These are phyloP conservation scores for Rhizophagus prolifer DNA, from an alignment of 192 early-diverging fungal species.

Conservation along the genomic window DNA sequence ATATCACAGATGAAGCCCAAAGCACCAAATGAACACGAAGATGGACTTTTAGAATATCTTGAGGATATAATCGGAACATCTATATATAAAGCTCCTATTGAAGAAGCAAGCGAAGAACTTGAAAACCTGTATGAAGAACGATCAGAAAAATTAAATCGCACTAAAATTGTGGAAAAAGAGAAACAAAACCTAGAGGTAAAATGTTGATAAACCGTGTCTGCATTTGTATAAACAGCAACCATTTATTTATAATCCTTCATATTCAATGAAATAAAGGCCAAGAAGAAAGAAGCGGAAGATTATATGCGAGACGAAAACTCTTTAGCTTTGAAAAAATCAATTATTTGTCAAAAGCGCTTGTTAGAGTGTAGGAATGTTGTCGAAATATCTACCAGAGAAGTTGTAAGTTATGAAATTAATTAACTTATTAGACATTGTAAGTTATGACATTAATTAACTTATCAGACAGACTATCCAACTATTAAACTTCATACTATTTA, in stretches of 20 bases:
- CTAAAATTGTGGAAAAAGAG: slow-evolving; percentile 90
- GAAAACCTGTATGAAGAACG: slow-evolving; percentile 78
- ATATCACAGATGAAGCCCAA: slow-evolving; percentile 98
- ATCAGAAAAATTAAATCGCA: slow-evolving; percentile 75
- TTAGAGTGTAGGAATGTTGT: slow-evolving; percentile 60
- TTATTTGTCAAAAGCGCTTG: slow-evolving; percentile 72
- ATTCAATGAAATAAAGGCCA: slow-evolving; percentile 39
- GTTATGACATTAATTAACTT: neutral
- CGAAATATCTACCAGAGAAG: slow-evolving; percentile 44
- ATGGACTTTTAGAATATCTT: slow-evolving; percentile 94
- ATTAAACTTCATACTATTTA: neutral
- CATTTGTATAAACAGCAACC: neutral
- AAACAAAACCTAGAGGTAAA: slow-evolving; percentile 73
- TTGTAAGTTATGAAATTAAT: slow-evolving; percentile 32
- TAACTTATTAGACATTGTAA: slow-evolving; percentile 32
- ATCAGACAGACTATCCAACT: neutral
- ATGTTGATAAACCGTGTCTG: neutral
- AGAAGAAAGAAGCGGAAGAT: slow-evolving; percentile 77
- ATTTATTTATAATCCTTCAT: neutral
- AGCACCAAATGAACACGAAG: slow-evolving; percentile 86
- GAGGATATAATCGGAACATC: slow-evolving; percentile 99
- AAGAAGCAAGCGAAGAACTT: slow-evolving; percentile 61
- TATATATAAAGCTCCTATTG: slow-evolving; percentile 82
- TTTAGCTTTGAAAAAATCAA: slow-evolving; percentile 68
- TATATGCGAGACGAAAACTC: slow-evolving; percentile 83